A percentile compares a stretch with the other conserved stretches of the same genome.
Evolutionary conservation across 2,329 filamentous ascomycete species (phyloP).

Genomic region (Talaromyces piceae): DNA sequence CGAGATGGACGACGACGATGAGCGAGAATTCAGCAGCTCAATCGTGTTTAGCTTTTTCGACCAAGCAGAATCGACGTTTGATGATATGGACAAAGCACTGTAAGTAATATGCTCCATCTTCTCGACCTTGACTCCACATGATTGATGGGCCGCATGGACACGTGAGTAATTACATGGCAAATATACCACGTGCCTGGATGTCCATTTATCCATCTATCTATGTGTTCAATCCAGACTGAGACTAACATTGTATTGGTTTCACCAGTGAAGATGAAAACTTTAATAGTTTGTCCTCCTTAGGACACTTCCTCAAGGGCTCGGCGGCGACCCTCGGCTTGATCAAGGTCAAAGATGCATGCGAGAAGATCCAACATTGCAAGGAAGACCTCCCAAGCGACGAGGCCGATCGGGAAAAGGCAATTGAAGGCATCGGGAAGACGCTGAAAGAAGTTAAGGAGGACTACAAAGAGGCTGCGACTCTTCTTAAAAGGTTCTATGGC

Average conservation of each 20-base stretch:
- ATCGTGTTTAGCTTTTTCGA: conserved; percentile 91
- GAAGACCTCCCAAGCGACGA: conserved; percentile 61
- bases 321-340: conserved; percentile 86
- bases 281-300: conserved; percentile 67
- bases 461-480: conserved; percentile 63
- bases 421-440: conserved; percentile 62
- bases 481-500: conserved; percentile 64
- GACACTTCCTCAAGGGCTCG: conserved; percentile 95
- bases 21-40: conserved; percentile 77
- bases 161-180: conserved; percentile 8
- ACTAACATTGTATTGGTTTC: not conserved
- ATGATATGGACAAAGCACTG: conserved; percentile 74
- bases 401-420: conserved; percentile 58
- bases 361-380: conserved; percentile 88
- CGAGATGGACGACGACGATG: conserved; percentile 94
- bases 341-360: conserved; percentile 87
- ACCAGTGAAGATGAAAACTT: conserved; percentile 61
- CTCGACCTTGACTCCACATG: not conserved
- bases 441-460: conserved; percentile 67
- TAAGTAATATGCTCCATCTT: conserved; percentile 46
- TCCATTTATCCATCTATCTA: too few relatives aligned
- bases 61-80: conserved; percentile 80
- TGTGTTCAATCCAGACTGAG: too few relatives aligned
- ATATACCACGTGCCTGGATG: conserved; percentile 3
- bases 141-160: conserved; percentile 3